Evolutionary conservation across 164 flowering plant species (phyloP).

Genomic region (Cinnamomum micranthum): DNA sequence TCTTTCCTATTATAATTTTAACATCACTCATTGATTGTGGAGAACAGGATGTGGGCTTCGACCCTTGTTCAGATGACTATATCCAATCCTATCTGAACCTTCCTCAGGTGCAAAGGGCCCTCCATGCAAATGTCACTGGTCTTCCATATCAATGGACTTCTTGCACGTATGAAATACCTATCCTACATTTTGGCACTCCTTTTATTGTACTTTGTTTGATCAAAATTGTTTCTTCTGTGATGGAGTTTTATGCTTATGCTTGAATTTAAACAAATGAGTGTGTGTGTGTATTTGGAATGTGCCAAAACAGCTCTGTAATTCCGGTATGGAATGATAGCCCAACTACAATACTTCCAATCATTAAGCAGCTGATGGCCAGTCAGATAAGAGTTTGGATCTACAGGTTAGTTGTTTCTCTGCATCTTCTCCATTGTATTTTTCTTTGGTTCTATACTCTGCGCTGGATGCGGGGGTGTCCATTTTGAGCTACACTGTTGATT

Average conservation of each 20-base stretch:
- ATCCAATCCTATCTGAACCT: conserved; percentile 25
- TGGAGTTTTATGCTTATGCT: not conserved
- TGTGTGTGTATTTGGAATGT: not conserved
- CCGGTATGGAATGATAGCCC: conserved; percentile 27
- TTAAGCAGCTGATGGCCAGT: conserved; percentile 27
- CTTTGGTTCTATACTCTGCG: too few relatives aligned
- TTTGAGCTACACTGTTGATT: too few relatives aligned
- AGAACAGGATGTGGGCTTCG: conserved; percentile 15
- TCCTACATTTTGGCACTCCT: too few relatives aligned
- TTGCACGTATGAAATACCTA: conserved; percentile 15
- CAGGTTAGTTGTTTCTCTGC: conserved; percentile 21
- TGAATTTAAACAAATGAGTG: too few relatives aligned
- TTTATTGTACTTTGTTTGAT: too few relatives aligned
- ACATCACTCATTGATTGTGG: not conserved
- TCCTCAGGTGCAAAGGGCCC: conserved; percentile 35
- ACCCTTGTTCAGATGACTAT: conserved; percentile 35
- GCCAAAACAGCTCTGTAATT: not conserved
- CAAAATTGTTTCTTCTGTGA: too few relatives aligned
- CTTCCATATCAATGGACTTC: conserved; percentile 23
- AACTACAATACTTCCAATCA: conserved; percentile 25
- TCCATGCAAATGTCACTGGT: conserved; percentile 18
- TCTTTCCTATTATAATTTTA: not conserved
- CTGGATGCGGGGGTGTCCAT: too few relatives aligned
- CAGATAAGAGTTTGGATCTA: conserved; percentile 36
- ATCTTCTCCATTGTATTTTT: not conserved